Evolutionary conservation across 768 basidiomycete species (phyloP).

Genomic region (Mycena crocata): DNA sequence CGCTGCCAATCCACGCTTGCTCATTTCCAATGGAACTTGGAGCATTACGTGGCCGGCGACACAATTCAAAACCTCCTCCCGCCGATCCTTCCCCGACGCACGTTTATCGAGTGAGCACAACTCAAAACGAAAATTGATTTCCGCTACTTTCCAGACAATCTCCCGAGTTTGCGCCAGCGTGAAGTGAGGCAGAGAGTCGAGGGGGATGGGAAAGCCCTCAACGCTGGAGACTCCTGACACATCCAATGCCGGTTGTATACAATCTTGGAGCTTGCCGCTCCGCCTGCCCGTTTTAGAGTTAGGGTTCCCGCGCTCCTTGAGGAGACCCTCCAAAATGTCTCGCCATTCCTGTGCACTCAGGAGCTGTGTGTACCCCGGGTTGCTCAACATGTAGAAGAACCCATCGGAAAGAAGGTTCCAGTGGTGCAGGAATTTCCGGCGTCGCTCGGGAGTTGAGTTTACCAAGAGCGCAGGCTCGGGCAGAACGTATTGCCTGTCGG

Average conservation of each 20-base stretch:
- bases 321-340: not conserved
- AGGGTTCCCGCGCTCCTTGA: not conserved
- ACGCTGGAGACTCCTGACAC: too few relatives aligned
- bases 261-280: too few relatives aligned
- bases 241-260: too few relatives aligned
- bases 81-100: not conserved
- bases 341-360: not conserved
- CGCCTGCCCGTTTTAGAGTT: not conserved
- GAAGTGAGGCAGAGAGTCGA: not conserved
- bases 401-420: not conserved
- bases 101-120: too few relatives aligned
- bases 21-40: not conserved
- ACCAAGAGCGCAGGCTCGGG: not conserved
- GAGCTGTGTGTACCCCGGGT: too few relatives aligned
- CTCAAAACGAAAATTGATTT: too few relatives aligned
- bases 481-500: not conserved
- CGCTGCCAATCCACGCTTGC: not conserved
- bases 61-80: not conserved
- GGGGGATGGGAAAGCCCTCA: not conserved
- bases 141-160: too few relatives aligned
- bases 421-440: not conserved
- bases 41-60: not conserved
- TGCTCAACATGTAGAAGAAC: not conserved
- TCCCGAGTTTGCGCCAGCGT: too few relatives aligned
- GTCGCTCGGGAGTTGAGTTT: not conserved